A percentile compares a stretch with the other conserved stretches of the same genome.
These are phyloP conservation scores for Candida peoriensis DNA, from an alignment of 805 yeast species.

Conservation along the genomic window DNA sequence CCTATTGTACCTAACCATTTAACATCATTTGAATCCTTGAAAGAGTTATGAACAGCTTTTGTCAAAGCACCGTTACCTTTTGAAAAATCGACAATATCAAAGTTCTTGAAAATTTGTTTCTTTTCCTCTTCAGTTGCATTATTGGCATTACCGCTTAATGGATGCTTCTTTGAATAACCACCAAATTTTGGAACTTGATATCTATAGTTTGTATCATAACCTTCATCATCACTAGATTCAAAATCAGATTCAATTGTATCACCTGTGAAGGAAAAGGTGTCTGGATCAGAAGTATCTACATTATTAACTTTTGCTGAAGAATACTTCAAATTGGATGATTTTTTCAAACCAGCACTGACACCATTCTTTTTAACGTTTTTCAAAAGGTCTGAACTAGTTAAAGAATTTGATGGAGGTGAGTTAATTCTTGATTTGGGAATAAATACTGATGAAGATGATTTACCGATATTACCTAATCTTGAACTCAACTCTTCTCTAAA, in stretches of 20 bases:
- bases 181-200: slow-evolving; percentile 50
- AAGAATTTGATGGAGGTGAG: background rate
- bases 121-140: slow-evolving; percentile 17
- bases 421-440: slow-evolving; percentile 40
- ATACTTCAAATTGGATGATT: slow-evolving; percentile 4
- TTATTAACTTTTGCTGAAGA: slow-evolving; percentile 9
- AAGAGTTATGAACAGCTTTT: slow-evolving; percentile 74
- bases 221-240: slow-evolving; percentile 18
- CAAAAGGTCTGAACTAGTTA: background rate
- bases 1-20: slow-evolving; percentile 91
- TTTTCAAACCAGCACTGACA: slow-evolving; percentile 1
- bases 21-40: slow-evolving; percentile 38
- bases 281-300: slow-evolving; percentile 14
- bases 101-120: slow-evolving; percentile 34
- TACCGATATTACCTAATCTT: slow-evolving; percentile 13
- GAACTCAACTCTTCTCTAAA: slow-evolving; percentile 9
- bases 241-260: slow-evolving; percentile 13
- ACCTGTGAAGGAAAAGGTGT: slow-evolving; percentile 5
- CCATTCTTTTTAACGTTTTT: slow-evolving; percentile 1
- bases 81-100: slow-evolving; percentile 52
- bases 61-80: slow-evolving; percentile 86
- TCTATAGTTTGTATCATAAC: slow-evolving; percentile 19
- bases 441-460: slow-evolving; percentile 15
- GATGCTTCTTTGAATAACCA: slow-evolving; percentile 63
- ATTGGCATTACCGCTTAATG: slow-evolving; percentile 27